phyloP scores from a whole-genome alignment of 306 rosid genomes.

The Carpinus viminea region DNA sequence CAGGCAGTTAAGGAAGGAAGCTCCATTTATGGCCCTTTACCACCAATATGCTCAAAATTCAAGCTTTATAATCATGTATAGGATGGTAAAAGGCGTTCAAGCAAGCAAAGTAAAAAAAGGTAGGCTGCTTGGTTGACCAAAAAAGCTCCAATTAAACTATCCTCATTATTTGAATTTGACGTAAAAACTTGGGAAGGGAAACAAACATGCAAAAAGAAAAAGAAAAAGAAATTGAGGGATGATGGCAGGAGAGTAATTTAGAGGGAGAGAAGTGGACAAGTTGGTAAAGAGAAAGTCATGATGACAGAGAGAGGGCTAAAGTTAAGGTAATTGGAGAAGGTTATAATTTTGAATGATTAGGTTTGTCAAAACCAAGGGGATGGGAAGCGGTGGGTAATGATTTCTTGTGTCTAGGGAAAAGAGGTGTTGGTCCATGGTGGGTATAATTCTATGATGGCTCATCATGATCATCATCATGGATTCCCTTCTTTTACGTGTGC shows the following conservation, averaged over 20 bases:
- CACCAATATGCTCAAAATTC: not conserved
- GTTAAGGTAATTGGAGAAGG: slow-evolving; percentile 35
- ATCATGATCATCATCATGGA: slow-evolving; percentile 40
- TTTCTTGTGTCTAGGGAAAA: slow-evolving; percentile 47
- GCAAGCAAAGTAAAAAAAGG: not conserved
- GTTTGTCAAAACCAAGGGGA: slow-evolving; percentile 48
- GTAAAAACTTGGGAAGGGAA: not conserved
- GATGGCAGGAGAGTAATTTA: slow-evolving; percentile 24
- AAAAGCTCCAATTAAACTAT: not conserved
- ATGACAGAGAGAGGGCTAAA: slow-evolving; percentile 33
- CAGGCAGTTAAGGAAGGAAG: not conserved
- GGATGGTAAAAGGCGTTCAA: not conserved
- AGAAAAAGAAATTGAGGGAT: not conserved
- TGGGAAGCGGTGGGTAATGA: slow-evolving; percentile 61
- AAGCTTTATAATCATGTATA: too few relatives aligned
- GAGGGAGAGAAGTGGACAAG: slow-evolving; percentile 16
- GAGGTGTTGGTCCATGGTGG: slow-evolving; percentile 33
- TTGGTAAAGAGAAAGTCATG: slow-evolving; percentile 33
- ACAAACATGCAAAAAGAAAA: not conserved
- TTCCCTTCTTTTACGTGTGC: slow-evolving; percentile 62
- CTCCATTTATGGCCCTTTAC: not conserved
- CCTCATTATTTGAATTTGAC: not conserved
- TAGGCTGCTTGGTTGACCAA: not conserved
- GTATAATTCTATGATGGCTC: slow-evolving; percentile 26
- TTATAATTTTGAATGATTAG: slow-evolving; percentile 51